Evolutionary conservation across 1,139 yeast species (phyloP).

Genomic region (Yamadazyma sp.): DNA sequence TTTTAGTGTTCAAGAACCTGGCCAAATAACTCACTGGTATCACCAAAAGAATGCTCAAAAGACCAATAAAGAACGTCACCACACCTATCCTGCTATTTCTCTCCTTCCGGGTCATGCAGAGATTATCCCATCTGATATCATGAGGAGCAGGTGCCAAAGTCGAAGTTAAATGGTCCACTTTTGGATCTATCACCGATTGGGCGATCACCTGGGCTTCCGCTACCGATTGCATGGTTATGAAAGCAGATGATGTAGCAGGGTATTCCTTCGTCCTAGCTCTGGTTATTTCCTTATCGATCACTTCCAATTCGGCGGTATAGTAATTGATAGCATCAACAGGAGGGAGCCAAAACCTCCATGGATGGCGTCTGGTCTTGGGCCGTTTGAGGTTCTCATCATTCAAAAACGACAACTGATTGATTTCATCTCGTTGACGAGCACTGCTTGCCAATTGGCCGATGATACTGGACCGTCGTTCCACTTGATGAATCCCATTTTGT

Average conservation of each 20-base stretch:
- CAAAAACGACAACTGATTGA: constrained; percentile 25
- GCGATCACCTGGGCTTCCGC: constrained; percentile 90
- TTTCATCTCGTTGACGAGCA: constrained; percentile 15
- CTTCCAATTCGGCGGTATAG: constrained; percentile 55
- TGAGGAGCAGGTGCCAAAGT: constrained; percentile 85
- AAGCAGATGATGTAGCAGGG: constrained; percentile 65
- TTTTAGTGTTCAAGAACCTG: constrained; percentile 64
- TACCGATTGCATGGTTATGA: constrained; percentile 81
- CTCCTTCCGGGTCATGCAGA: constrained; percentile 58
- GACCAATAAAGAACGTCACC: constrained; percentile 63
- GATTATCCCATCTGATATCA: constrained; percentile 79
- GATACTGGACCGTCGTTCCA: constrained; percentile 13
- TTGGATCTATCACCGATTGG: constrained; percentile 82
- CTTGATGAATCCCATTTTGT: too few species aligned
- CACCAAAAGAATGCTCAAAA: constrained; percentile 65
- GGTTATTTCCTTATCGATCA: constrained; percentile 57
- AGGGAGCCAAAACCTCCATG: constrained; percentile 41
- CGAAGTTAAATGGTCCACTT: constrained; percentile 70
- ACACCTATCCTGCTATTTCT: constrained; percentile 58
- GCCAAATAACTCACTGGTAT: constrained; percentile 76
- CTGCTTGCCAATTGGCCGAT: constrained; percentile 17
- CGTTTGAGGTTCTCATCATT: constrained; percentile 37
- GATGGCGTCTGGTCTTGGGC: constrained; percentile 53
- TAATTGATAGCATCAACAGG: constrained; percentile 66
- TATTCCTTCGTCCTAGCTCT: constrained; percentile 61